Conservation (phyloP, 805 yeast genomes). For the Danielia reshetovae region DNA sequence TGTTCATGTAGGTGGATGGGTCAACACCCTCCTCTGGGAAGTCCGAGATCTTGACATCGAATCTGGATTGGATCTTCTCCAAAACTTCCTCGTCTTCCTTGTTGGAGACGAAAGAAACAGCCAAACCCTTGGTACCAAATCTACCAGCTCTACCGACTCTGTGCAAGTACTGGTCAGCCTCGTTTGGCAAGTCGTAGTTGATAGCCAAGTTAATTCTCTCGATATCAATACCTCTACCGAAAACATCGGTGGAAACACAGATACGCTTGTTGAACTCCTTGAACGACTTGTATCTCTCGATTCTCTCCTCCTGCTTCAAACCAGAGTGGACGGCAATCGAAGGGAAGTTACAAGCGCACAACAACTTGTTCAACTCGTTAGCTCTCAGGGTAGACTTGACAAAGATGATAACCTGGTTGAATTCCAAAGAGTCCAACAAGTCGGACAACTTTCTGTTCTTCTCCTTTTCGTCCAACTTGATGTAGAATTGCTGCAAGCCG, state of each 20-base stretch:
- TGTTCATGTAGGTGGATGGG: conserved; percentile 96
- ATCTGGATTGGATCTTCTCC: conserved; percentile 92
- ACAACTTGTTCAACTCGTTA: conserved; percentile 80
- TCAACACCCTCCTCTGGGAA: conserved; percentile 99
- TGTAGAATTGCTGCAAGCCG: conserved; percentile 95
- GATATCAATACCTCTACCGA: conserved; percentile 99
- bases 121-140: conserved; percentile 98
- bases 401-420: conserved; percentile 96
- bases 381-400: conserved; percentile 92
- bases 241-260: conserved; percentile 97
- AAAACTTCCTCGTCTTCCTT: conserved; percentile 87
- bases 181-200: conserved; percentile 93
- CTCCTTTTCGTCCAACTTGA: conserved; percentile 84
- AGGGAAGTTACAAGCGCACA: conserved; percentile 93
- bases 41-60: conserved; percentile 90
- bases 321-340: conserved; percentile 95
- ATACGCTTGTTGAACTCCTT: conserved; percentile 98
- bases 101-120: conserved; percentile 82
- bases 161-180: conserved; percentile 97
- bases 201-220: conserved; percentile 98
- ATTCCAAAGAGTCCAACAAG: conserved; percentile 87
- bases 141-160: conserved; percentile 99
- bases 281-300: conserved; percentile 91
- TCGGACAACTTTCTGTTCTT: conserved; percentile 92
- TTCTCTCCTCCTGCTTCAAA: conserved; percentile 96